Evolutionary conservation across 2,329 filamentous ascomycete genomes (phyloP).

Genomic region (Zalaria obscura): DNA sequence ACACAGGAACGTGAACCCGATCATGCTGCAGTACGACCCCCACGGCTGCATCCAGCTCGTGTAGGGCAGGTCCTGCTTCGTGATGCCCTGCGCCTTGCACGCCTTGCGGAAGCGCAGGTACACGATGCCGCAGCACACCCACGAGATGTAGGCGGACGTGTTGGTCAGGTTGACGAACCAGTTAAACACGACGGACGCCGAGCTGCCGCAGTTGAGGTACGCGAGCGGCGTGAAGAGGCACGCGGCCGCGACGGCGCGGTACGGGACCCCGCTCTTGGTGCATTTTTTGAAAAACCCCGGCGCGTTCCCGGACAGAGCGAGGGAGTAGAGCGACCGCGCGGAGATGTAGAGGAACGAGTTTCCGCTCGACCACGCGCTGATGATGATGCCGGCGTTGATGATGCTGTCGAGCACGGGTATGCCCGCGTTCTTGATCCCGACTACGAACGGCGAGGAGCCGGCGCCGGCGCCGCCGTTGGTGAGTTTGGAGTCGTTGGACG

Average conservation of each 20-base stretch:
- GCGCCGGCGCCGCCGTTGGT: conserved; percentile 39
- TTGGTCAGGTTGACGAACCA: conserved; percentile 62
- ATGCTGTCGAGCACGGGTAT: conserved; percentile 46
- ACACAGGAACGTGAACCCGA: conserved; percentile 45
- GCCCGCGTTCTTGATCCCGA: conserved; percentile 34
- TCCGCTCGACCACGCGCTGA: conserved; percentile 43
- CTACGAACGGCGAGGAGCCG: conserved; percentile 36
- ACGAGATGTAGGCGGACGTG: conserved; percentile 39
- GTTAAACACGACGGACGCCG: conserved; percentile 37
- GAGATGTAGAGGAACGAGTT: conserved; percentile 39
- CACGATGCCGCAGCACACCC: conserved; percentile 40
- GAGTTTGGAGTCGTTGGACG: conserved; percentile 36
- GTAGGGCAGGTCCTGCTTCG: conserved; percentile 35
- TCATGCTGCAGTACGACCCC: conserved; percentile 45
- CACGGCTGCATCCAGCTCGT: conserved; percentile 46
- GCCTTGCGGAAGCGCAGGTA: conserved; percentile 47
- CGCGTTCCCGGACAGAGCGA: conserved; percentile 49
- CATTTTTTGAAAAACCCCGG: conserved; percentile 46
- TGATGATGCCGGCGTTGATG: conserved; percentile 54
- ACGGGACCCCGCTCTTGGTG: conserved; percentile 44
- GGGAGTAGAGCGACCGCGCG: conserved; percentile 34
- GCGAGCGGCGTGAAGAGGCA: conserved; percentile 31
- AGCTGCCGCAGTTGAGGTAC: conserved; percentile 33
- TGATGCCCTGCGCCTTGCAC: conserved; percentile 38
- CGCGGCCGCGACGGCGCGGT: conserved; percentile 29